Evolutionary conservation across 2,329 filamentous ascomycete species (phyloP).

Genomic region (Cordyceps pruinosa): DNA sequence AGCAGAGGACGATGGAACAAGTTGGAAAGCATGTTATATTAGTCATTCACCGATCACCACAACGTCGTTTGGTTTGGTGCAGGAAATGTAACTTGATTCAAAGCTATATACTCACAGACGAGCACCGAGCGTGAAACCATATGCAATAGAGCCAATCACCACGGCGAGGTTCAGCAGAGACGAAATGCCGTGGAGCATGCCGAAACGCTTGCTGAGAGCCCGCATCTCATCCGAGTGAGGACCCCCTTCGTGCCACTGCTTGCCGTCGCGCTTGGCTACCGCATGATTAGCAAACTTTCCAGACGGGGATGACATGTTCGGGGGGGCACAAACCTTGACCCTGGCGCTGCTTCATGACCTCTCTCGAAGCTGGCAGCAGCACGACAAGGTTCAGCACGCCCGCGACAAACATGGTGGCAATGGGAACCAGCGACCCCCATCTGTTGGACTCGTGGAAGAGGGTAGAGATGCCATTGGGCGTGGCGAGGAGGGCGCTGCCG

Average conservation of each 20-base stretch:
- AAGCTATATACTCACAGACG: constrained; percentile 17
- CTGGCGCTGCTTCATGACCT: constrained; percentile 67
- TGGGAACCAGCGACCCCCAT: constrained; percentile 58
- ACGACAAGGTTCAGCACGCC: constrained; percentile 64
- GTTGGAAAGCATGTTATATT: background rate
- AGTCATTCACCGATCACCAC: background rate
- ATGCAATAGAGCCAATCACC: constrained; percentile 63
- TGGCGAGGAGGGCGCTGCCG: constrained; percentile 44
- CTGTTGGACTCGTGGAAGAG: constrained; percentile 55
- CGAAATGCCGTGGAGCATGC: constrained; percentile 72
- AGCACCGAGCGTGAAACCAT: constrained; percentile 68
- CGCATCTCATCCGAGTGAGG: constrained; percentile 83
- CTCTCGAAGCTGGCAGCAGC: constrained; percentile 68
- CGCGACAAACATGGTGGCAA: constrained; percentile 63
- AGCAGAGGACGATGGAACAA: background rate
- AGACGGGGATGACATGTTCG: constrained; percentile 6
- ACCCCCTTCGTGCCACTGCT: constrained; percentile 71
- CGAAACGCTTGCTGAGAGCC: constrained; percentile 71
- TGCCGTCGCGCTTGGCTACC: constrained; percentile 76
- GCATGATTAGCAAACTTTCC: background rate
- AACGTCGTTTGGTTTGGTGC: background rate
- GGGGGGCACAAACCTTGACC: constrained; percentile 58
- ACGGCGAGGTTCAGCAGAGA: constrained; percentile 70
- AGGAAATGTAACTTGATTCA: background rate
- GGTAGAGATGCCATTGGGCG: constrained; percentile 43